These are phyloP conservation scores for Botryotinia globosa DNA, from an alignment of 2,329 filamentous ascomycete genomes.

Conservation along the genomic window DNA sequence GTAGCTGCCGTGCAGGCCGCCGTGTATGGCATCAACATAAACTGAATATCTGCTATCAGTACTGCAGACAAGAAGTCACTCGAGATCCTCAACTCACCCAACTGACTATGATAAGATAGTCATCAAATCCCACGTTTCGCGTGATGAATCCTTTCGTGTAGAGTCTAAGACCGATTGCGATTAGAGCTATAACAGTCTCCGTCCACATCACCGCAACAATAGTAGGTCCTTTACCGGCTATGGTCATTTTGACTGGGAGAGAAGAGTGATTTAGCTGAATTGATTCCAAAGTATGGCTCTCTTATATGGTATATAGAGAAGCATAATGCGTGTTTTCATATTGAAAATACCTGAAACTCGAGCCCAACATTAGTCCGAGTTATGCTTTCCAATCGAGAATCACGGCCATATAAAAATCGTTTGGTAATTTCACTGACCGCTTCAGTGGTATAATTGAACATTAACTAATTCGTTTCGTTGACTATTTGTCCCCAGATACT, in stretches of 20 bases:
- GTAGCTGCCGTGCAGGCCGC: conserved; percentile 14
- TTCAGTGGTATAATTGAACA: background rate
- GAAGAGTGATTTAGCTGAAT: background rate
- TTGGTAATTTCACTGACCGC: background rate
- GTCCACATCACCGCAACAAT: conserved; percentile 24
- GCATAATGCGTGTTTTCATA: background rate
- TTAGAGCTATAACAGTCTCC: conserved; percentile 22
- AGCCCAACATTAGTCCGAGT: too few relatives aligned
- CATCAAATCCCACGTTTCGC: conserved; percentile 21
- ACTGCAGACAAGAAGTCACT: background rate
- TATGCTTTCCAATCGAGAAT: too few relatives aligned
- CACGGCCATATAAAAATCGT: background rate
- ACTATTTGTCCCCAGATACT: background rate
- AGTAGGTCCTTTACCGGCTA: conserved; percentile 22
- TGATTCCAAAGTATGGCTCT: background rate
- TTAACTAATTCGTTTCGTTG: background rate
- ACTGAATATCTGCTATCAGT: background rate
- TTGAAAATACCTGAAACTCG: background rate
- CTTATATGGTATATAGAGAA: background rate
- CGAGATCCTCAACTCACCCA: conserved; percentile 12
- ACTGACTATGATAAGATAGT: conserved; percentile 21
- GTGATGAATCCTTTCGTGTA: conserved; percentile 21
- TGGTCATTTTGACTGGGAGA: background rate
- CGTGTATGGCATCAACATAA: conserved; percentile 23
- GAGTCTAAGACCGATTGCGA: conserved; percentile 22